Conservation (phyloP, 2,329 filamentous ascomycete species). For the Penicillium occitanis region DNA sequence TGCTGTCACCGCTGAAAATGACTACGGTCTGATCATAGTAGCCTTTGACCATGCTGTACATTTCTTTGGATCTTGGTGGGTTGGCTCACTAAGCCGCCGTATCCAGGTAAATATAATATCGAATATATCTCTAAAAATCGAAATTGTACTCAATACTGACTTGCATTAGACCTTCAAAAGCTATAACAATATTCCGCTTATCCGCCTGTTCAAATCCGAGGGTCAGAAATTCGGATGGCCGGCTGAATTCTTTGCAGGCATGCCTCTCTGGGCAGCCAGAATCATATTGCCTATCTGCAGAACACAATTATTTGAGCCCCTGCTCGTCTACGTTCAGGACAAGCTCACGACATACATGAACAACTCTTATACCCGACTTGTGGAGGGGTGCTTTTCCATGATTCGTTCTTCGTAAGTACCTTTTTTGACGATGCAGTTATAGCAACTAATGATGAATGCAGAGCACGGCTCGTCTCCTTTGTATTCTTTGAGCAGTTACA, state of each 20-base stretch:
- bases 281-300: conserved; percentile 40
- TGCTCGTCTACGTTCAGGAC: conserved; percentile 33
- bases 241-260: conserved; percentile 43
- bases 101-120: conserved; percentile 37
- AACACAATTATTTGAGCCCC: conserved; percentile 39
- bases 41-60: conserved; percentile 43
- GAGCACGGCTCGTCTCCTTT: conserved; percentile 37
- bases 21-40: conserved; percentile 44
- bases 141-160: not conserved
- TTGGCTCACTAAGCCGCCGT: conserved; percentile 37
- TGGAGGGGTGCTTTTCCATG: conserved; percentile 7
- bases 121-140: not conserved
- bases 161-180: conserved; percentile 38
- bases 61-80: conserved; percentile 46
- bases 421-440: not conserved
- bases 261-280: conserved; percentile 42
- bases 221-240: conserved; percentile 34
- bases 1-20: conserved; percentile 43
- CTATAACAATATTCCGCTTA: conserved; percentile 39
- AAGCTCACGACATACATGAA: conserved; percentile 16
- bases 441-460: conserved; percentile 27
- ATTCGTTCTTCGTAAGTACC: conserved; percentile 17
- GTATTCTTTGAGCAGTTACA: conserved; percentile 43
- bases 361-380: conserved; percentile 24
- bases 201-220: conserved; percentile 40